phyloP scores from a whole-genome alignment of 805 yeast species.

The Pichia phayaonensis region DNA sequence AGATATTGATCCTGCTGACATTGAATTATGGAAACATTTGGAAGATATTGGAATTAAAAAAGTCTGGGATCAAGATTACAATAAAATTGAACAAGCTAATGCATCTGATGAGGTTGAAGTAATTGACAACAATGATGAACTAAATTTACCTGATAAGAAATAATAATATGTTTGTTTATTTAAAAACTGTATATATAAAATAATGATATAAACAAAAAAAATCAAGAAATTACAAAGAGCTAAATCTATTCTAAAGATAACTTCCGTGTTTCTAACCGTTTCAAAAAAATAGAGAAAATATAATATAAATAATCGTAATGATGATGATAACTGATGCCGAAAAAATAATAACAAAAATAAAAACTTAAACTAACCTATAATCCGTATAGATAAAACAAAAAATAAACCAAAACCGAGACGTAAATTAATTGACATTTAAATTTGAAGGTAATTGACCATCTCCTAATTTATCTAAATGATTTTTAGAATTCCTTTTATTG shows the following conservation, averaged over 20 bases:
- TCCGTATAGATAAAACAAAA: background rate
- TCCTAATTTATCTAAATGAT: constrained; percentile 13
- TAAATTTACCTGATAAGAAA: constrained; percentile 11
- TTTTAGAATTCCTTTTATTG: constrained; percentile 22
- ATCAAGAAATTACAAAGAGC: background rate
- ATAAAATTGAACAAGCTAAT: constrained; percentile 15
- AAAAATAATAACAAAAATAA: background rate
- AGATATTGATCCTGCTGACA: constrained; percentile 80
- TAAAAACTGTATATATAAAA: background rate
- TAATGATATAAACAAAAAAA: background rate
- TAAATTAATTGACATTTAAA: background rate
- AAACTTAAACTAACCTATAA: background rate
- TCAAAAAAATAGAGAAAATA: background rate
- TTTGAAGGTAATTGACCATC: constrained; percentile 9
- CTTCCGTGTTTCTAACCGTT: background rate
- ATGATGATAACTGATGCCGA: background rate
- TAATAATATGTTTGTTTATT: background rate
- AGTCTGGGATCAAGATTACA: constrained; percentile 24
- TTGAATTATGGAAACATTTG: constrained; percentile 31
- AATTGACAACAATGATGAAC: constrained; percentile 13
- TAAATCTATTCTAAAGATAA: background rate
- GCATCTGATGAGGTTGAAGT: constrained; percentile 11
- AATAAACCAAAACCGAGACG: background rate
- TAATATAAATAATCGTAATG: background rate
- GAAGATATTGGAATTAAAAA: constrained; percentile 24